Evolutionary conservation across 1,139 yeast species (phyloP).

Genomic region (Zygosaccharomyces pseudobailii): DNA sequence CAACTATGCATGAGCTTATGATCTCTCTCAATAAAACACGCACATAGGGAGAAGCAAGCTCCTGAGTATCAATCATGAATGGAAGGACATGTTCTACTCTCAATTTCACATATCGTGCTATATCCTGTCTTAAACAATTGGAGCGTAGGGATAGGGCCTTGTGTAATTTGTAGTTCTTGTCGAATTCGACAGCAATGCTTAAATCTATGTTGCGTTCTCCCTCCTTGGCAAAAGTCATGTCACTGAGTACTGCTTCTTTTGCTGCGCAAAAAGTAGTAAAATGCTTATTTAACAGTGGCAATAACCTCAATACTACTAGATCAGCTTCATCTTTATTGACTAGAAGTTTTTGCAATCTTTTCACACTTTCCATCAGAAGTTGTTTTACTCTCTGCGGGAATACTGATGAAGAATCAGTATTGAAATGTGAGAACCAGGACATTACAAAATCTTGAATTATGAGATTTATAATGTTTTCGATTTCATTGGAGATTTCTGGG

Average conservation of each 20-base stretch:
- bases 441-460: constrained; percentile 57
- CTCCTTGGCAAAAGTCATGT: constrained; percentile 20
- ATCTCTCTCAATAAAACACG: constrained; percentile 56
- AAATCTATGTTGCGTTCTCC: constrained; percentile 47
- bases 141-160: constrained; percentile 49
- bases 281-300: constrained; percentile 69
- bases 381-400: constrained; percentile 53
- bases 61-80: constrained; percentile 45
- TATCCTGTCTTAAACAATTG: constrained; percentile 38
- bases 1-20: constrained; percentile 49
- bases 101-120: constrained; percentile 49
- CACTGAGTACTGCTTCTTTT: constrained; percentile 40
- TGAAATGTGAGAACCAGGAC: constrained; percentile 52
- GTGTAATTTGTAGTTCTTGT: constrained; percentile 53
- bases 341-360: constrained; percentile 42
- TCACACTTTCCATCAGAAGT: constrained; percentile 45
- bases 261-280: constrained; percentile 52
- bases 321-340: constrained; percentile 49
- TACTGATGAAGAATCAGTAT: constrained; percentile 37
- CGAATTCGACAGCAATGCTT: constrained; percentile 57
- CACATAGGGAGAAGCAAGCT: constrained; percentile 48
- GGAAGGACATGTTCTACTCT: constrained; percentile 47
- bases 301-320: constrained; percentile 49
- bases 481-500: constrained; percentile 44
- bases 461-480: constrained; percentile 49